Base-by-base conservation (phyloP, 768 basidiomycete species). In the Lentinula guzmanii region DNA sequence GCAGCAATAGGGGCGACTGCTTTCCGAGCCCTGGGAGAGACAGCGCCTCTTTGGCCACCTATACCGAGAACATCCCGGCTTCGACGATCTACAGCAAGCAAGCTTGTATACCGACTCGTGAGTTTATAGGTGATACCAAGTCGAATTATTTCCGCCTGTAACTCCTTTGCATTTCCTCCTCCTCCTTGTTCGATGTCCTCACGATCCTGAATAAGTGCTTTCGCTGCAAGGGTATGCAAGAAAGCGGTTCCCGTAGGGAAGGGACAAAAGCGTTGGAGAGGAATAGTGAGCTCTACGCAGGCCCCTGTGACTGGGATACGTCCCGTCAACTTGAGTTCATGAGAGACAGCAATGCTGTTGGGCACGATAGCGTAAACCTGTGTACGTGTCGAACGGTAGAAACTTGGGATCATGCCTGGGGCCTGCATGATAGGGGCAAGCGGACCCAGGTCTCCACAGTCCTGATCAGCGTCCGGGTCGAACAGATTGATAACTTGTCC, bases 201-300 rank as follows among this genome's bases (percentile, higher is more conserved):
- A 39, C 84, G 68, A 16, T 39, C 37, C 37, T 77, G 77, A 21
- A 87, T 81, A 31, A 87, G 72, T 11, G 72, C 70, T 58, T 80
- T 78, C 1, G 84, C 86, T 3, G 83, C 80, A 43, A 87, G 72
- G 0, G 79, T 77, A 65, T 87, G 86, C 31, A 87, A 66, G 13
- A 81, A 70, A 24, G 74, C 18, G 73, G 1, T 41, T 2, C 5
- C n/a, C 31, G 13, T 11, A 24, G 48, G 34, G 28, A 52, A 52
- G 4, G 34, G 51, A 33, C 7, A n/a, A 24, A 48, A 48, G 9
- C 46, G 46, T 10, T 48, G 18, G 7, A 48, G 8, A 11, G 46
- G 46, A 48, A 48, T 24, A 3, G 18, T 48, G 8, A 48, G 21
- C 10, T 6, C 46, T 21, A 48, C 46, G 11, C 8, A 9, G n/a